Evolutionary conservation across 1,284 basidiomycete species (phyloP).

Genomic region (Heterobasidion parviporum): DNA sequence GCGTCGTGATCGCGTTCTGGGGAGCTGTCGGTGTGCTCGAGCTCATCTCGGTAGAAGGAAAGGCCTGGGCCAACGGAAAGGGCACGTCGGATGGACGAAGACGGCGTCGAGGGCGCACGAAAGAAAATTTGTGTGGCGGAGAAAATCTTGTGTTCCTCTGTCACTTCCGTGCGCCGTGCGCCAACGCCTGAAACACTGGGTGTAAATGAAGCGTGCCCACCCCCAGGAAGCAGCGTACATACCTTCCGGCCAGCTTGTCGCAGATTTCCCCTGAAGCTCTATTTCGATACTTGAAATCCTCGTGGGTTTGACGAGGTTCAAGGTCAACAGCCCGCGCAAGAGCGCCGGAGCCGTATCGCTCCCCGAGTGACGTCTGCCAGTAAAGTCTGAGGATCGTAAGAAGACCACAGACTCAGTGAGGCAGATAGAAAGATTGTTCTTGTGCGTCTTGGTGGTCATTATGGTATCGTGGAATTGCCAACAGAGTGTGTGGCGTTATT

Average conservation of each 20-base stretch:
- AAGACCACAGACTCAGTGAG: constrained; percentile 10
- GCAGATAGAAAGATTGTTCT: constrained; percentile 6
- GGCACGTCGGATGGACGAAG: constrained; percentile 38
- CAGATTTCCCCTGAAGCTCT: constrained; percentile 64
- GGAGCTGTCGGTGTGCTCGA: constrained; percentile 13
- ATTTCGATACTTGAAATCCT: constrained; percentile 84
- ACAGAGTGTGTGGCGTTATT: not conserved
- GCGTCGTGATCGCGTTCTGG: not conserved
- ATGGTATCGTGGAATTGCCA: not conserved
- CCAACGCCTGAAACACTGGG: constrained; percentile 53
- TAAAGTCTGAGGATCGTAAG: constrained; percentile 5
- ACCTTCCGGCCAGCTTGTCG: constrained; percentile 83
- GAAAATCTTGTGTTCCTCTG: constrained; percentile 76
- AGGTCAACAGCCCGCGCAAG: constrained; percentile 80
- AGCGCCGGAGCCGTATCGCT: constrained; percentile 55
- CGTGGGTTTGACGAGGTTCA: constrained; percentile 77
- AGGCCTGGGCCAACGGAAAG: constrained; percentile 78
- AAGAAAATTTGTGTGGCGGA: constrained; percentile 73
- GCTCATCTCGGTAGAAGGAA: constrained; percentile 21
- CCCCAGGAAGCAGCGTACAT: constrained; percentile 11
- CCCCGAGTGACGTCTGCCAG: not conserved
- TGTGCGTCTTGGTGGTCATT: not conserved
- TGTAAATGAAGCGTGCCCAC: constrained; percentile 4
- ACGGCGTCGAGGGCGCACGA: constrained; percentile 31
- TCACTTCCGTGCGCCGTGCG: constrained; percentile 69